phyloP scores from a whole-genome alignment of 768 basidiomycete species.

The Lentinula detonsa region DNA sequence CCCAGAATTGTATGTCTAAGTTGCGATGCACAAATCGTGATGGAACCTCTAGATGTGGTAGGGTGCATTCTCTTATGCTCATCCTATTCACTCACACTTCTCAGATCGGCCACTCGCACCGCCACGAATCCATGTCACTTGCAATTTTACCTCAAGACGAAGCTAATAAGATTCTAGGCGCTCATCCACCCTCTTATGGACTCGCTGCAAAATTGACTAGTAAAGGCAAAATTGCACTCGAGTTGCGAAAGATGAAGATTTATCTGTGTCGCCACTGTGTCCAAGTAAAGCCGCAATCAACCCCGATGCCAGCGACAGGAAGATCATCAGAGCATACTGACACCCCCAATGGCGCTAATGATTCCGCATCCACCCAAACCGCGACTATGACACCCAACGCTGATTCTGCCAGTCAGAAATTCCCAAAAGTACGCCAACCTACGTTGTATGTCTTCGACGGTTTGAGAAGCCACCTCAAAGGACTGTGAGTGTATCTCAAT shows the following conservation, averaged over 20 bases:
- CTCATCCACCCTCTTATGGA: constrained; percentile 15
- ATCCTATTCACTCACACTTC: not conserved
- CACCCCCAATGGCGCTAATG: not conserved
- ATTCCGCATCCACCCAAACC: not conserved
- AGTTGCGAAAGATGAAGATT: constrained; percentile 25
- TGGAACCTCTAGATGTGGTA: constrained; percentile 45
- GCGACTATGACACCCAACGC: no score
- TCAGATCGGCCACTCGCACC: constrained; percentile 57
- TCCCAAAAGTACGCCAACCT: not conserved
- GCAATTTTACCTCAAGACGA: constrained; percentile 19
- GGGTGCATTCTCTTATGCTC: constrained; percentile 11
- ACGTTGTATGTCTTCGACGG: constrained; percentile 5
- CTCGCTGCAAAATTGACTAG: constrained; percentile 15
- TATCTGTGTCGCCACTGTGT: constrained; percentile 55
- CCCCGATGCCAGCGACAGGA: not conserved
- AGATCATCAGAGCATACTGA: not conserved
- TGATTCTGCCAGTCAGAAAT: not conserved
- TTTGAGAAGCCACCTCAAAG: constrained; percentile 5
- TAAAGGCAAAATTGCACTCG: constrained; percentile 14
- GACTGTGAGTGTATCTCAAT: not conserved
- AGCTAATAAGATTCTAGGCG: constrained; percentile 11
- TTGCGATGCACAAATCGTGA: constrained; percentile 42
- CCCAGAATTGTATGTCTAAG: constrained; percentile 38
- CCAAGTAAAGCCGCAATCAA: not conserved
- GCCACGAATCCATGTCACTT: constrained; percentile 51